Evolutionary conservation across 2,329 filamentous ascomycete species (phyloP).

Genomic region (Cercospora janseana): DNA sequence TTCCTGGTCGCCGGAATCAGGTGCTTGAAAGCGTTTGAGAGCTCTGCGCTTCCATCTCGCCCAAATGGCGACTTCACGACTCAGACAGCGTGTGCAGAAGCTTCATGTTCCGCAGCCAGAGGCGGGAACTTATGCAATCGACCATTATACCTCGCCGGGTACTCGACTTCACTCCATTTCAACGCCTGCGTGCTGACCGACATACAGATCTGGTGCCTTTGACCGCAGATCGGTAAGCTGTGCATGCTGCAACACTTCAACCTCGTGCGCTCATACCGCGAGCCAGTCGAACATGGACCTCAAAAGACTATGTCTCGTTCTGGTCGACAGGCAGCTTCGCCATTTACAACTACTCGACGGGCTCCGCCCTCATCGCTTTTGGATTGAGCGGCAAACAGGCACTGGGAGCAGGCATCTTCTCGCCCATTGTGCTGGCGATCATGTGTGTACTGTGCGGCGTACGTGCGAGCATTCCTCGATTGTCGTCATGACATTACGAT

Average conservation of each 20-base stretch:
- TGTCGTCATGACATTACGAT: not conserved
- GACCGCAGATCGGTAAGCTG: constrained; percentile 1
- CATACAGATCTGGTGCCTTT: constrained; percentile 12
- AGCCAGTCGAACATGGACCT: constrained; percentile 9
- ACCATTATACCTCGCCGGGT: constrained; percentile 21
- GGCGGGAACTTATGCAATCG: constrained; percentile 16
- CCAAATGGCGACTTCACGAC: not conserved
- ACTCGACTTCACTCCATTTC: not conserved
- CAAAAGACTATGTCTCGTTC: constrained; percentile 12
- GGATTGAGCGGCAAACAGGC: constrained; percentile 22
- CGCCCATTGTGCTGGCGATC: constrained; percentile 18
- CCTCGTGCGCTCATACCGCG: not conserved
- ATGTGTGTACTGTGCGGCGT: constrained; percentile 21
- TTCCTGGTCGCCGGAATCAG: not conserved
- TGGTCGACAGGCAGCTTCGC: constrained; percentile 22
- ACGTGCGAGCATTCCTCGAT: not conserved
- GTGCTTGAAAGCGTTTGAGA: not conserved
- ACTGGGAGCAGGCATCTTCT: constrained; percentile 22
- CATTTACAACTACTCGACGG: constrained; percentile 25
- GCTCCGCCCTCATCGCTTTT: constrained; percentile 21
- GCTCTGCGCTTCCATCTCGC: not conserved
- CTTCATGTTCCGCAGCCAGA: constrained; percentile 17
- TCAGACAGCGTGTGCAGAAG: constrained; percentile 8
- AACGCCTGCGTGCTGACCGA: not conserved
- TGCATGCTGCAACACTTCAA: not conserved